Evolutionary conservation across 257 asterid species (phyloP).

Genomic region (Salvia miltiorrhiza): DNA sequence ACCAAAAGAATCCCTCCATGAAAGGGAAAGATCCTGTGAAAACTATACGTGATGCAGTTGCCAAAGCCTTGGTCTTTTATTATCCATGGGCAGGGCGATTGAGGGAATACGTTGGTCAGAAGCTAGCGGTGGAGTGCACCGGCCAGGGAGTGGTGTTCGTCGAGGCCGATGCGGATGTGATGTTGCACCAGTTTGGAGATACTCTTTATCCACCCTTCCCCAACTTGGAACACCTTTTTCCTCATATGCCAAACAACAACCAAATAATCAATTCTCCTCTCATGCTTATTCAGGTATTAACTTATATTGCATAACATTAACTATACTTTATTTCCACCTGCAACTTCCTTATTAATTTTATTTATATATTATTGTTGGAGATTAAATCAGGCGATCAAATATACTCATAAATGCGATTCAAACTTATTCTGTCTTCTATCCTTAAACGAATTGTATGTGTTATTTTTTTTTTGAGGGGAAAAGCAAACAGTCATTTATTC

Average conservation of each 20-base stretch:
- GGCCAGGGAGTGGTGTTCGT: not conserved
- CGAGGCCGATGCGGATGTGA: not conserved
- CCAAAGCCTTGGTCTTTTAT: not conserved
- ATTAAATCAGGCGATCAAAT: too few species aligned
- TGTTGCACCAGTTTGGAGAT: slow-evolving; percentile 42
- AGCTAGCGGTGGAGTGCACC: not conserved
- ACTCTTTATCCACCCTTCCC: slow-evolving; percentile 34
- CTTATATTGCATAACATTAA: too few species aligned
- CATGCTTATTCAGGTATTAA: slow-evolving; percentile 30
- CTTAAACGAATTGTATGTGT: too few species aligned
- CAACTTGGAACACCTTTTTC: not conserved
- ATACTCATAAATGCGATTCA: too few species aligned
- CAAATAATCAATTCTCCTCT: not conserved
- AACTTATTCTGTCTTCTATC: too few species aligned
- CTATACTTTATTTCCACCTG: too few species aligned
- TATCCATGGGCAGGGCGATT: slow-evolving; percentile 22
- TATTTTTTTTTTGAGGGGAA: too few species aligned
- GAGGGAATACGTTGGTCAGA: not conserved
- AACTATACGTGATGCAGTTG: not conserved
- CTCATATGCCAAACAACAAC: not conserved
- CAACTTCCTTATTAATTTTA: slow-evolving; percentile 29
- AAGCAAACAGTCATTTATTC: too few species aligned
- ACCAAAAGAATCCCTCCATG: not conserved
- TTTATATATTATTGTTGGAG: too few species aligned
- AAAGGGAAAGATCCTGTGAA: not conserved